phyloP scores from a whole-genome alignment of 768 basidiomycete species.

The Sporobolomyces roseus region DNA sequence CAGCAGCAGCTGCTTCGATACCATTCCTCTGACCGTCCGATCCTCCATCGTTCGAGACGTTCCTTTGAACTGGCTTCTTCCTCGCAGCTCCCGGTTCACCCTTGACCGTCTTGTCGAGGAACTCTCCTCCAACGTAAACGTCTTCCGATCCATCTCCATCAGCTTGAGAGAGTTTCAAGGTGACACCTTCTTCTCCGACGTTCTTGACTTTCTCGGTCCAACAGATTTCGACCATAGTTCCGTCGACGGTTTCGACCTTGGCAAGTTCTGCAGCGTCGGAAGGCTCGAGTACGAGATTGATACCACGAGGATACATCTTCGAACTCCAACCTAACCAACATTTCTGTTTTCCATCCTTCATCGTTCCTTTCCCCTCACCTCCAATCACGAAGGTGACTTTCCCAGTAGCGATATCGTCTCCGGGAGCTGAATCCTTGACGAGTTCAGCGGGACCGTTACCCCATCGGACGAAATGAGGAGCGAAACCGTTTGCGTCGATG shows the following conservation, averaged over 20 bases:
- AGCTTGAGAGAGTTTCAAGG: not conserved
- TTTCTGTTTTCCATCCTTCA: slow-evolving; percentile 29
- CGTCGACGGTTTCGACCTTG: slow-evolving; percentile 23
- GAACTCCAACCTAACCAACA: slow-evolving; percentile 30
- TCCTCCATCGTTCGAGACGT: not conserved
- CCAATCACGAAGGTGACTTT: slow-evolving; percentile 20
- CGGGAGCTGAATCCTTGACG: not conserved
- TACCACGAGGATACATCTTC: slow-evolving; percentile 30
- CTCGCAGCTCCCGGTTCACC: not conserved
- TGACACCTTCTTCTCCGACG: slow-evolving; percentile 15
- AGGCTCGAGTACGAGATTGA: slow-evolving; percentile 17
- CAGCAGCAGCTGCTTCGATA: not conserved
- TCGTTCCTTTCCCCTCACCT: slow-evolving; percentile 28
- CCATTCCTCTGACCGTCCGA: not conserved
- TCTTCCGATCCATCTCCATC: slow-evolving; percentile 31
- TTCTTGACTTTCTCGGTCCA: slow-evolving; percentile 29
- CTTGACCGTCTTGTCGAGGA: slow-evolving; percentile 26
- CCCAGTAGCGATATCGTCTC: slow-evolving; percentile 17
- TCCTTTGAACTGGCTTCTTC: slow-evolving; percentile 8
- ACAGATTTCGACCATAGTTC: slow-evolving; percentile 22
- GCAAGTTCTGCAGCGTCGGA: slow-evolving; percentile 16
- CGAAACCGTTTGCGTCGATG: slow-evolving; percentile 31
- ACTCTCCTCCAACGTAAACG: slow-evolving; percentile 25
- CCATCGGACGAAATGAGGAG: slow-evolving; percentile 33
- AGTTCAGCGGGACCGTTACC: slow-evolving; percentile 24